These are phyloP conservation scores for Blastobotrys petasosporus DNA, from an alignment of 1,139 yeast genomes.

Conservation along the genomic window DNA sequence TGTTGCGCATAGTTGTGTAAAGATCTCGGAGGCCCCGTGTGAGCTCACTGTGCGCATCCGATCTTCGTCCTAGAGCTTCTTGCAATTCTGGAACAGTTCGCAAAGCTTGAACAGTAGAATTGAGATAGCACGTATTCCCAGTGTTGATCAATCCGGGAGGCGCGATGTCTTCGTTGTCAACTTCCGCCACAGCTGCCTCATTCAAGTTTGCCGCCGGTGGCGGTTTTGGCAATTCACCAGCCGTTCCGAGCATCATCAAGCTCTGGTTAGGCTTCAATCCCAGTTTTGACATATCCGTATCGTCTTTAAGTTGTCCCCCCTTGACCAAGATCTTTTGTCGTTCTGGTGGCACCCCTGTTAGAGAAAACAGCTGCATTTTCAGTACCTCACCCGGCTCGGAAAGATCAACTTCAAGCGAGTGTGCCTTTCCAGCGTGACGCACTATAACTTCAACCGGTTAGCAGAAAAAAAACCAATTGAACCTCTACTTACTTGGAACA, in stretches of 20 bases:
- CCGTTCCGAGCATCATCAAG: constrained; percentile 89
- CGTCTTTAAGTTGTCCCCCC: constrained; percentile 82
- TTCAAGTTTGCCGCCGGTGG: constrained; percentile 42
- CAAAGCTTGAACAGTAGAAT: constrained; percentile 80
- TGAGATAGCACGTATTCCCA: constrained; percentile 94
- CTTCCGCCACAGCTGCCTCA: constrained; percentile 64
- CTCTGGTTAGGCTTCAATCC: constrained; percentile 59
- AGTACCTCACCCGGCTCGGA: constrained; percentile 53
- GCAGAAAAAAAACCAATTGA: background rate
- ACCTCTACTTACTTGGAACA: background rate
- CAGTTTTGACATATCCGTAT: constrained; percentile 45
- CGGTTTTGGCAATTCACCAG: constrained; percentile 60
- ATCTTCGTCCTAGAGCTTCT: constrained; percentile 27
- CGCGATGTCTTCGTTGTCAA: constrained; percentile 43
- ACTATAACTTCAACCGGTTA: constrained; percentile 41
- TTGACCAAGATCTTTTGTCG: constrained; percentile 87
- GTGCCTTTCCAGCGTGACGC: constrained; percentile 80
- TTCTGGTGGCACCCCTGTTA: constrained; percentile 76
- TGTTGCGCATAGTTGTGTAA: constrained; percentile 29
- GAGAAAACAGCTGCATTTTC: constrained; percentile 62
- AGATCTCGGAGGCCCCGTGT: constrained; percentile 31
- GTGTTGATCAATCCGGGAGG: constrained; percentile 84
- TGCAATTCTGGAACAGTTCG: constrained; percentile 58
- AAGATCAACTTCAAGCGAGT: constrained; percentile 57
- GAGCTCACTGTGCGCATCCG: constrained; percentile 21